Evolutionary conservation across 305 asterid genomes (phyloP).

Genomic region (Euphrasia arctica): DNA sequence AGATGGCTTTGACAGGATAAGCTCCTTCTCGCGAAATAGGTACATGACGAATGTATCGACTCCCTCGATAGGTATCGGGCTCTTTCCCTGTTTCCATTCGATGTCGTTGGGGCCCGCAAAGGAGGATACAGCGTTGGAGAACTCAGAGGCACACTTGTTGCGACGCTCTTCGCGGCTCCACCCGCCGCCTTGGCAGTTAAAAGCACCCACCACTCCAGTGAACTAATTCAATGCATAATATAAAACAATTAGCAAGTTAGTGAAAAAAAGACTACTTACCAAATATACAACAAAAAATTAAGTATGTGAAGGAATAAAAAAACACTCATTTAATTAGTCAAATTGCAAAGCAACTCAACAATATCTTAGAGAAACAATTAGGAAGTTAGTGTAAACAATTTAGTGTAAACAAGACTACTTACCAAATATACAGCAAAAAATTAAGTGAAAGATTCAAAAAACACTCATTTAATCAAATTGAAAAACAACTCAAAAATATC

Average conservation of each 20-base stretch:
- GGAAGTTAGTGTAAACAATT: too few relatives aligned
- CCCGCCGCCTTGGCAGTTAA: constrained; percentile 97
- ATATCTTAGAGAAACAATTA: too few relatives aligned
- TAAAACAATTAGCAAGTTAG: neutral
- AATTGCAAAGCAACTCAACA: too few relatives aligned
- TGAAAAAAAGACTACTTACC: too few relatives aligned
- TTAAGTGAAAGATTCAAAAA: too few relatives aligned
- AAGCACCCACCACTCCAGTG: constrained; percentile 84
- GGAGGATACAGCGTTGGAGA: constrained; percentile 52
- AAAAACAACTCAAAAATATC: too few relatives aligned
- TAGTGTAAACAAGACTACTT: too few relatives aligned
- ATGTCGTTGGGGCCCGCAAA: constrained; percentile 55
- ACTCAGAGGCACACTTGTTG: constrained; percentile 66
- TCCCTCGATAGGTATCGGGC: constrained; percentile 48
- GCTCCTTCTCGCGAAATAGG: constrained; percentile 51
- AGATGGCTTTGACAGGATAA: constrained; percentile 52
- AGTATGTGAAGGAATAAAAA: too few relatives aligned
- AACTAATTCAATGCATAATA: constrained; percentile 36
- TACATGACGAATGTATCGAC: constrained; percentile 57
- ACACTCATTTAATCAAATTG: too few relatives aligned
- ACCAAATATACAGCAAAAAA: too few relatives aligned
- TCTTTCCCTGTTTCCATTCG: constrained; percentile 74
- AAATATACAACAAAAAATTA: too few relatives aligned
- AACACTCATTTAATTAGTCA: too few relatives aligned
- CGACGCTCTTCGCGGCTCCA: constrained; percentile 79